phyloP scores from a whole-genome alignment of 2,329 filamentous ascomycete genomes.

The Dissoconium aciculare region DNA sequence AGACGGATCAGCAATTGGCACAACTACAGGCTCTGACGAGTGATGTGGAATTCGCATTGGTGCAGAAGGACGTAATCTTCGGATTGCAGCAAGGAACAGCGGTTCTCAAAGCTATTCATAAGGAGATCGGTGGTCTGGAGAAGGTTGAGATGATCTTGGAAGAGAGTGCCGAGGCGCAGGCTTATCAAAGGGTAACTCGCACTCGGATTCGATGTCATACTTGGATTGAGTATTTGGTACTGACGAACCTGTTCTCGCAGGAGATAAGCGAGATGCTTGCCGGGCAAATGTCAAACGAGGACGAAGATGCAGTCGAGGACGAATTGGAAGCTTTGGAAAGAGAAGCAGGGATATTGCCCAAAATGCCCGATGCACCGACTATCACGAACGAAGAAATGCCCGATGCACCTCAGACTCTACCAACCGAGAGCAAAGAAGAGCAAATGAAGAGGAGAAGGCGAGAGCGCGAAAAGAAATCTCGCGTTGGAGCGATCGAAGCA shows the following conservation, averaged over 20 bases:
- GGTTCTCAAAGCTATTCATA: slow-evolving; percentile 80
- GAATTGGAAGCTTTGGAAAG: slow-evolving; percentile 71
- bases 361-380: slow-evolving; percentile 28
- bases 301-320: slow-evolving; percentile 96
- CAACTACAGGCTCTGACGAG: slow-evolving; percentile 79
- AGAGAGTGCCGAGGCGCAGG: slow-evolving; percentile 75
- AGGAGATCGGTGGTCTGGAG: slow-evolving; percentile 90
- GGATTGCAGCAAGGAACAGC: slow-evolving; percentile 82
- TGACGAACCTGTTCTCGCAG: no score
- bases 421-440: slow-evolving; percentile 16
- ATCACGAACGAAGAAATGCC: slow-evolving; percentile 17
- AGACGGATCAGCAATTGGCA: slow-evolving; percentile 87
- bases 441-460: slow-evolving; percentile 16
- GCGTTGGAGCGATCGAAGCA: no score
- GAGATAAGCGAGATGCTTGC: slow-evolving; percentile 87
- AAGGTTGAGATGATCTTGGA: slow-evolving; percentile 91
- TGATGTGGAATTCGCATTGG: slow-evolving; percentile 86
- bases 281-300: slow-evolving; percentile 76
- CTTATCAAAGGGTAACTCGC: slow-evolving; percentile 70
- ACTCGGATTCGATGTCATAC: no score
- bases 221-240: no score
- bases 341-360: slow-evolving; percentile 34
- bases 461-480: no score
- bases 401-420: slow-evolving; percentile 15
- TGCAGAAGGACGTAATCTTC: slow-evolving; percentile 92